phyloP scores from a whole-genome alignment of 2,329 filamentous ascomycete species.

The Penicillium corylophilum region DNA sequence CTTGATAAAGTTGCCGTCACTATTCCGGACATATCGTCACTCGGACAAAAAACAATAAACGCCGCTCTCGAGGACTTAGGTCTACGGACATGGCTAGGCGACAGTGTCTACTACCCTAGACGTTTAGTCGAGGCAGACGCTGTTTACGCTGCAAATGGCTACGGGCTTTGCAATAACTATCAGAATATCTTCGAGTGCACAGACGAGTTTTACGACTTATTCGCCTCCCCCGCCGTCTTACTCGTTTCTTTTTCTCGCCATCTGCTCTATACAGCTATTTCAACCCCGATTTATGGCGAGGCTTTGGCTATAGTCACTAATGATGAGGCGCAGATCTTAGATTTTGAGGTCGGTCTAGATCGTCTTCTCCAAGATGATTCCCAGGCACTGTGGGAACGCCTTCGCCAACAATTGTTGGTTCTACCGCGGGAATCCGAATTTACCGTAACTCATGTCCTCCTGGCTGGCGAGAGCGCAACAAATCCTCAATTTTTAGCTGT shows the following conservation, averaged over 20 bases:
- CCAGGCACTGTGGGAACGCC: conserved; percentile 3
- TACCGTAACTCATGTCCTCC: conserved; percentile 7
- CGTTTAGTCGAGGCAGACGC: conserved; percentile 10
- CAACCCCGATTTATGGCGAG: neutral
- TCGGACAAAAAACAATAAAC: conserved; percentile 4
- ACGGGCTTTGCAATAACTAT: conserved; percentile 7
- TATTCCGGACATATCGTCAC: conserved; percentile 5
- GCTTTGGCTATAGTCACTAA: conserved; percentile 1
- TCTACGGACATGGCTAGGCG: conserved; percentile 7
- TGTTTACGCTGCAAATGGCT: conserved; percentile 11
- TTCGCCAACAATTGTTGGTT: conserved; percentile 6
- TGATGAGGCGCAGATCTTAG: conserved; percentile 3
- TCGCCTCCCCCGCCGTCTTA: neutral
- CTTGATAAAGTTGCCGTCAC: conserved; percentile 12
- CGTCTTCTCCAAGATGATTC: conserved; percentile 7
- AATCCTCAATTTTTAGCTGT: conserved; percentile 4
- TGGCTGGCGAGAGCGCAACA: conserved; percentile 11
- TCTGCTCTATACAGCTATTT: conserved; percentile 8
- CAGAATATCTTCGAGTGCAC: conserved; percentile 6
- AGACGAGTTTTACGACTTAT: neutral
- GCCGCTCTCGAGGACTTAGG: conserved; percentile 7
- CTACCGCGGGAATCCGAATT: conserved; percentile 2
- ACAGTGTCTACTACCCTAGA: conserved; percentile 3
- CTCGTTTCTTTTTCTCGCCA: conserved; percentile 8
- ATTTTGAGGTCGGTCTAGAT: conserved; percentile 11